Evolutionary conservation across 2,329 filamentous ascomycete species (phyloP).

Genomic region (Arthrobotrys sphaeroides): DNA sequence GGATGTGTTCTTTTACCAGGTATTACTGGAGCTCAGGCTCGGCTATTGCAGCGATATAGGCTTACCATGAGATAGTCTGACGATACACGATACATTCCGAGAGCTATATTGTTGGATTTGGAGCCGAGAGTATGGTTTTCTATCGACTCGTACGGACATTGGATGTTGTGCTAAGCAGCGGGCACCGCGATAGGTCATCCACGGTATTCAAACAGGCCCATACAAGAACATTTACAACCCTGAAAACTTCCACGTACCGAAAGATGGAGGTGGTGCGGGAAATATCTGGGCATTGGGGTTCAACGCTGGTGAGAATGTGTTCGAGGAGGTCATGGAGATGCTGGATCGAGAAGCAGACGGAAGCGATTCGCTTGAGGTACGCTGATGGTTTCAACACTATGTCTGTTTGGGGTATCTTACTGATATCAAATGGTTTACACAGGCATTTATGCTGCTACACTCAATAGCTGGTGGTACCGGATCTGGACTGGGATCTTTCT

Average conservation of each 20-base stretch:
- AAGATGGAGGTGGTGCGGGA: constrained; percentile 89
- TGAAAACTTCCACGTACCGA: constrained; percentile 97
- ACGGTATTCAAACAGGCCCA: constrained; percentile 88
- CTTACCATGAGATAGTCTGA: constrained; percentile 72
- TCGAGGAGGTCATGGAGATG: constrained; percentile 95
- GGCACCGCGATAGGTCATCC: constrained; percentile 72
- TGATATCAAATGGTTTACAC: constrained; percentile 1
- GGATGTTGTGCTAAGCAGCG: neutral
- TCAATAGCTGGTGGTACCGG: constrained; percentile 97
- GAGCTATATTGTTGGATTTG: constrained; percentile 92
- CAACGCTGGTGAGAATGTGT: constrained; percentile 86
- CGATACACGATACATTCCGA: constrained; percentile 96
- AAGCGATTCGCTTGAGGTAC: constrained; percentile 90
- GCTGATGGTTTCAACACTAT: constrained; percentile 17
- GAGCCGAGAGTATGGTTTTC: constrained; percentile 77
- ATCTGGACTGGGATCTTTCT: constrained; percentile 92
- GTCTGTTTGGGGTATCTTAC: neutral
- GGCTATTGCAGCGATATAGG: neutral
- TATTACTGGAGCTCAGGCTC: constrained; percentile 55
- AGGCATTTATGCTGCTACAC: constrained; percentile 98
- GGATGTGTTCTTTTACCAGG: constrained; percentile 97
- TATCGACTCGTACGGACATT: neutral
- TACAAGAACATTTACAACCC: constrained; percentile 99
- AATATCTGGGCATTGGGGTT: constrained; percentile 99
- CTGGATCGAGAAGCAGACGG: constrained; percentile 98